These are phyloP conservation scores for Lepidium campestre DNA, from an alignment of 441 rosid genomes.

Conservation along the genomic window DNA sequence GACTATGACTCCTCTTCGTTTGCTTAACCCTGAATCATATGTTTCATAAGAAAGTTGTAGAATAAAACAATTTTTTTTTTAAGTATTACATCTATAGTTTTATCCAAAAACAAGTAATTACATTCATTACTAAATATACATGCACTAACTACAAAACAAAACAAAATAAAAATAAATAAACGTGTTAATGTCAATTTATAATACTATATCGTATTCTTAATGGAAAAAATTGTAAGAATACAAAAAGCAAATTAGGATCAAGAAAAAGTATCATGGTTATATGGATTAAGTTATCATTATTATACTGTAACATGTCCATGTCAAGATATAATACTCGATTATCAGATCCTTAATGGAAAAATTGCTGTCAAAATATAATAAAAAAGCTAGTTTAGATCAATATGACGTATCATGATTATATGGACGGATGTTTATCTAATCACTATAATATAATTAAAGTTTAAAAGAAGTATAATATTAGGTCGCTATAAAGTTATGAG, in stretches of 20 bases:
- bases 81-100: background rate
- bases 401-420: background rate
- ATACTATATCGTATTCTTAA: background rate
- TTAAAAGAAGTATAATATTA: background rate
- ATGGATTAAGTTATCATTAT: background rate
- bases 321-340: background rate
- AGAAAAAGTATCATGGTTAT: background rate
- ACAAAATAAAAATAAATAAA: background rate
- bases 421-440: background rate
- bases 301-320: background rate
- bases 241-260: background rate
- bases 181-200: background rate
- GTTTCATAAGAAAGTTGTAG: background rate
- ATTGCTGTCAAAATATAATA: background rate
- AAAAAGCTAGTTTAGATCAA: background rate
- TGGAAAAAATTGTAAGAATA: background rate
- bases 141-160: background rate
- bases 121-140: background rate
- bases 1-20: constrained; percentile 16
- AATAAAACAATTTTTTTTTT: background rate
- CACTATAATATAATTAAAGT: background rate
- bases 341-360: constrained; percentile 3
- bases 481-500: constrained; percentile 2
- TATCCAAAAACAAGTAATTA: background rate
- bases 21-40: constrained; percentile 21